A percentile compares a stretch with the other conserved stretches of the same genome.
Evolutionary conservation across 441 rosid genomes (phyloP).

Genomic region (Populus hybrid): DNA sequence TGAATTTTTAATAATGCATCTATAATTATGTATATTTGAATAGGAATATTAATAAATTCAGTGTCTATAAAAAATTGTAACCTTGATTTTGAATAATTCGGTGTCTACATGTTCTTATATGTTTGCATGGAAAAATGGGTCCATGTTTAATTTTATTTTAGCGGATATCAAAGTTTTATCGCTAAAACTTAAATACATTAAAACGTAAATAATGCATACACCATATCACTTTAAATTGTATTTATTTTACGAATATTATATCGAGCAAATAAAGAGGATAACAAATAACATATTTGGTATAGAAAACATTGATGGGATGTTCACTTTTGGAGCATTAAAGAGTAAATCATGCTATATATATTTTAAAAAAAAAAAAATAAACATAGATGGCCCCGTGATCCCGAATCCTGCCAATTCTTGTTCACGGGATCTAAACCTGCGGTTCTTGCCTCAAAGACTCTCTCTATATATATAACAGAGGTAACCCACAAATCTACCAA

Average conservation of each 20-base stretch:
- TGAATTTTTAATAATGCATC: rapidly evolving
- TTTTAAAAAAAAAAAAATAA: not conserved
- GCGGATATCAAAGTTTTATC: no score
- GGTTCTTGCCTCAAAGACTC: conserved; percentile 3
- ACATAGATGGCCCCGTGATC: conserved; percentile 17
- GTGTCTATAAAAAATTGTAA: no score
- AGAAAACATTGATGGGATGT: not conserved
- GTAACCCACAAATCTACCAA: not conserved
- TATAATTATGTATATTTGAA: no score
- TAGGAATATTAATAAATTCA: no score
- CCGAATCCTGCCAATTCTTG: conserved; percentile 18
- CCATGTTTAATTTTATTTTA: no score
- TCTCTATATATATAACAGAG: conserved; percentile 6
- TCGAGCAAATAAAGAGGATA: not conserved
- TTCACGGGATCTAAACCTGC: conserved; percentile 28
- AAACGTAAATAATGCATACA: no score
- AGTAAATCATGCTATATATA: no score
- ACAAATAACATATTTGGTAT: not conserved
- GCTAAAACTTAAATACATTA: no score
- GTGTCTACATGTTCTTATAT: no score
- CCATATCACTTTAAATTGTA: not conserved
- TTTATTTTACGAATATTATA: no score
- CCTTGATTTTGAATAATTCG: no score
- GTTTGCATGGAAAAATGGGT: no score
- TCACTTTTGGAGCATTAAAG: not conserved